Conservation (phyloP, 1,284 basidiomycete genomes). For the Tilletia setariae region DNA sequence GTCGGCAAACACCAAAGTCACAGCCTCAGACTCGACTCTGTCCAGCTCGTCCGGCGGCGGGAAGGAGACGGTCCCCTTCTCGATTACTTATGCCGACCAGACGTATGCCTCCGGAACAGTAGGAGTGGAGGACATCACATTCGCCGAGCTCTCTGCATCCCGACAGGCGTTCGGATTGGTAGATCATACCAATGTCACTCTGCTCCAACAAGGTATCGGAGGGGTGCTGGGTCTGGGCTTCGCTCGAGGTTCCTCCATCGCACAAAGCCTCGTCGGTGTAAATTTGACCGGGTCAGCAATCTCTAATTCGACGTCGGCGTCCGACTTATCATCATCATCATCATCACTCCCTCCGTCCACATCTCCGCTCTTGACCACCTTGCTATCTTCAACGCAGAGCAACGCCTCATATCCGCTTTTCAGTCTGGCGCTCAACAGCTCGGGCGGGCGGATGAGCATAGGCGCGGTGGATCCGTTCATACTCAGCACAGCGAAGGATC, state of each 20-base stretch:
- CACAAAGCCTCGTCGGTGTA: constrained; percentile 22
- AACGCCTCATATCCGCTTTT: constrained; percentile 35
- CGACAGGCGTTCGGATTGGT: constrained; percentile 33
- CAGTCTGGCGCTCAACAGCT: constrained; percentile 23
- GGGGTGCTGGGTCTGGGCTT: constrained; percentile 57
- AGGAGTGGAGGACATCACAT: constrained; percentile 23
- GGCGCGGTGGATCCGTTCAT: constrained; percentile 30
- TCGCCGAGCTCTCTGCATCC: constrained; percentile 22
- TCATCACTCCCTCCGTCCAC: not conserved
- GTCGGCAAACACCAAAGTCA: no score
- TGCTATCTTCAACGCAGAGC: constrained; percentile 3
- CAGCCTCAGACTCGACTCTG: no score
- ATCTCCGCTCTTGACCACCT: not conserved
- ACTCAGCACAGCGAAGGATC: constrained; percentile 16
- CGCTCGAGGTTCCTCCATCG: constrained; percentile 41
- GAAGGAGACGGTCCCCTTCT: constrained; percentile 20
- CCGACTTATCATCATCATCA: not conserved
- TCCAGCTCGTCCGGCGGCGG: no score
- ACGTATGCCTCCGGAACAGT: constrained; percentile 23
- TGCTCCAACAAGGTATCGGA: constrained; percentile 45
- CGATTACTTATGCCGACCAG: constrained; percentile 25
- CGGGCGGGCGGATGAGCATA: constrained; percentile 25
- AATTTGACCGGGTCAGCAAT: not conserved
- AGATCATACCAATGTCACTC: constrained; percentile 53
- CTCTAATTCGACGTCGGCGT: not conserved